Evolutionary conservation across 2,329 filamentous ascomycete genomes (phyloP).

Genomic region (Zasmidium citrigriseum): DNA sequence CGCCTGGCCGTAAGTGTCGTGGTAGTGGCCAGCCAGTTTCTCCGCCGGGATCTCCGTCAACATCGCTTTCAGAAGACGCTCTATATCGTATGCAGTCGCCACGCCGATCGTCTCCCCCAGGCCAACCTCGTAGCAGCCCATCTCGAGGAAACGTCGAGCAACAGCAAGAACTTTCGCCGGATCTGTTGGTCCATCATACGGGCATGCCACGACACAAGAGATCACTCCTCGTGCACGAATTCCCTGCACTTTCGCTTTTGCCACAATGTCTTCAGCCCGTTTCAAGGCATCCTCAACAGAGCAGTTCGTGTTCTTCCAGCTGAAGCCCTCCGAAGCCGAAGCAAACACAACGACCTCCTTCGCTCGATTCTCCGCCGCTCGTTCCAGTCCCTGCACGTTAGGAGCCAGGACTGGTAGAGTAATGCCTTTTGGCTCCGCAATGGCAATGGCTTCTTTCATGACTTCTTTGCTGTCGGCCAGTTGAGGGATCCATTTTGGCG

Average conservation of each 20-base stretch:
- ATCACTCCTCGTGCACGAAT: constrained; percentile 41
- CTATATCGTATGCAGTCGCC: constrained; percentile 30
- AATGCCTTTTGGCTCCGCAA: constrained; percentile 11
- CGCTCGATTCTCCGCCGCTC: constrained; percentile 52
- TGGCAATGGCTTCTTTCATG: constrained; percentile 11
- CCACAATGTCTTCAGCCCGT: constrained; percentile 36
- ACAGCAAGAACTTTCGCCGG: constrained; percentile 21
- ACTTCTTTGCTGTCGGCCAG: constrained; percentile 28
- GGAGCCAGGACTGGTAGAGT: constrained; percentile 42
- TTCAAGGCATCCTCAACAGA: constrained; percentile 40
- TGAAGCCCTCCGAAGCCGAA: constrained; percentile 45
- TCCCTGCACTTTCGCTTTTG: constrained; percentile 29
- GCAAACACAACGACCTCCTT: constrained; percentile 45
- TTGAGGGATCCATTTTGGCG: constrained; percentile 58
- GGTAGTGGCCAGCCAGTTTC: constrained; percentile 32
- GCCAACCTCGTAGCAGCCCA: constrained; percentile 33
- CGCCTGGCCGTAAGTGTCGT: constrained; percentile 35
- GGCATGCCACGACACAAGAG: constrained; percentile 46
- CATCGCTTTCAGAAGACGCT: constrained; percentile 36
- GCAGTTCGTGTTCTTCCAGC: constrained; percentile 45
- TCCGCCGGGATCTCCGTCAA: constrained; percentile 24
- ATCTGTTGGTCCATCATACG: constrained; percentile 36
- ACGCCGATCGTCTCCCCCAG: constrained; percentile 32
- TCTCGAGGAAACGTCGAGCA: constrained; percentile 21
- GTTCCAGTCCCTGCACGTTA: constrained; percentile 51